Conservation (phyloP, 192 early-diverging fungal genomes). For the Gamsiella multidivaricata region DNA sequence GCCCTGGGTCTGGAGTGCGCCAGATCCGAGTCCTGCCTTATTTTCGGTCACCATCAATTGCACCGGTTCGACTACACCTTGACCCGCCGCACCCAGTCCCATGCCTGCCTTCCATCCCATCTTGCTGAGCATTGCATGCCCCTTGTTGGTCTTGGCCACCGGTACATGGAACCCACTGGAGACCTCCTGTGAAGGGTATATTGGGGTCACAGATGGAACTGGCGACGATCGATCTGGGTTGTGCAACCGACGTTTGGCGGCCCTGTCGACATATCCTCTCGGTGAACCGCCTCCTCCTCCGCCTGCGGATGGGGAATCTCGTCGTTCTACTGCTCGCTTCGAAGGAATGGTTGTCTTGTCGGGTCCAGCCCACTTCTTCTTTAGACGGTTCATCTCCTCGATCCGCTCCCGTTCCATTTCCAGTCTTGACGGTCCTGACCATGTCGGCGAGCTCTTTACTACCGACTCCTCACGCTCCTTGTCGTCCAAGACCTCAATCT, state of each 20-base stretch:
- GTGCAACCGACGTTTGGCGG: slow-evolving; percentile 33
- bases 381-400: slow-evolving; percentile 46
- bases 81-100: slow-evolving; percentile 55
- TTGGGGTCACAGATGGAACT: background rate
- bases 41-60: slow-evolving; percentile 52
- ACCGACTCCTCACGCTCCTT: slow-evolving; percentile 11
- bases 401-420: slow-evolving; percentile 31
- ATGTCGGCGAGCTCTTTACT: slow-evolving; percentile 13
- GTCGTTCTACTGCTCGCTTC: background rate
- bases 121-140: slow-evolving; percentile 65
- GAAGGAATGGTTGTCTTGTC: slow-evolving; percentile 1
- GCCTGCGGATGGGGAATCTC: background rate
- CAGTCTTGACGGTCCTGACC: slow-evolving; percentile 19
- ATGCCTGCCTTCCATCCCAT: slow-evolving; percentile 75
- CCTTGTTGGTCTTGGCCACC: slow-evolving; percentile 57
- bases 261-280: slow-evolving; percentile 35
- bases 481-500: slow-evolving; percentile 60
- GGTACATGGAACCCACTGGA: slow-evolving; percentile 45
- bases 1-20: slow-evolving; percentile 19
- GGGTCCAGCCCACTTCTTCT: slow-evolving; percentile 54
- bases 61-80: slow-evolving; percentile 58
- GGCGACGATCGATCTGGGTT: slow-evolving; percentile 36
- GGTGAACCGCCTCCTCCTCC: background rate
- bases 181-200: background rate
- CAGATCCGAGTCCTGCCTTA: slow-evolving; percentile 60